Evolutionary conservation across 345 rosid genomes (phyloP), one percentile per base, ranked within the genome.

Genomic region (Salix caprea): DNA sequence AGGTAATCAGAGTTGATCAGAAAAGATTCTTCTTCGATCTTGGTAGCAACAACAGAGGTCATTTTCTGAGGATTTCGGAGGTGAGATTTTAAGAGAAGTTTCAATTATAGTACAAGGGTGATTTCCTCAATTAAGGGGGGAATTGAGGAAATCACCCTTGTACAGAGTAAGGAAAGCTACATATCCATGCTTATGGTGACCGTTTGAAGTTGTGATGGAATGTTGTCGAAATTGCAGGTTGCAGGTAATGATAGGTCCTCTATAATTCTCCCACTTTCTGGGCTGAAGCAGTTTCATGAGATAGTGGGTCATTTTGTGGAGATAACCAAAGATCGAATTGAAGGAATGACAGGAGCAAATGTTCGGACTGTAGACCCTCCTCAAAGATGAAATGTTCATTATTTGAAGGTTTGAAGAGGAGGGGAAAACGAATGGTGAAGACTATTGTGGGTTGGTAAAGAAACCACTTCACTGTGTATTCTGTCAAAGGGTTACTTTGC

Each of bases 11-110:
- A 89, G 98, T 85, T 46, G 98, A 94, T 64, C 96, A 94, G 85
- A 94, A 94, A 83, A 90, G 92, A 71, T 94, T 94, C 86, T 94
- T 91, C 94, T 94, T 92, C 83, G 97, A 92, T 88, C 91, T 92
- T 9, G 99, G 99, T 36, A 93, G 86, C 87, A 96, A 93, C 80
- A 96, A 90, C 85, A 85, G 99, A 71, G 99, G 98, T 15, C 98
- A 93, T 83, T 96, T 91, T 89, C 82, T 96, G 62, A 93, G 96
- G 84, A 96, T 96, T 81, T 96, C 99, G 65, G 99, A 96, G 97
- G 99, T 85, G 28, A 82, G 70, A 68, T 61, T 52, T 40, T 4
- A 46, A 44, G 76, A 74, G 67, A 5, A 77, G 66, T 65, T 44
- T 30, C 37, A n/a, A 28, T 30, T 5, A 32, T 36, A 13, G 69